Percentiles rank a stretch among this genome's conserved stretches.
Conservation (phyloP, 805 yeast species). For the Candida nanaspora region DNA sequence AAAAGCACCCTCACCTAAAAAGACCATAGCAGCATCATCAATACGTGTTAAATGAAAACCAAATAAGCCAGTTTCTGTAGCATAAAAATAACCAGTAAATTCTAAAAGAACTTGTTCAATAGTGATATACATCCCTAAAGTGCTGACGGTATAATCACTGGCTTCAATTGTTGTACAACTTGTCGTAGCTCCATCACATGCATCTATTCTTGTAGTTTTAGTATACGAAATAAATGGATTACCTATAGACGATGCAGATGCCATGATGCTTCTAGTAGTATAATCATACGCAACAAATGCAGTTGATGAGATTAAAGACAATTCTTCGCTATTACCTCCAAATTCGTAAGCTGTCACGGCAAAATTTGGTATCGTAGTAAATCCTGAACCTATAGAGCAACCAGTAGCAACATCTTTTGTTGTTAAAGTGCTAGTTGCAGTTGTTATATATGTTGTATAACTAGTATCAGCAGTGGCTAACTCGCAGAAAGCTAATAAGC, state of each 20-base stretch:
- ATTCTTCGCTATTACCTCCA: neutral
- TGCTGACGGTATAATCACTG: neutral
- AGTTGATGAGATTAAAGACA: neutral
- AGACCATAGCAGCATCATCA: slow-evolving; percentile 24
- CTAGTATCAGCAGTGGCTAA: too few relatives aligned
- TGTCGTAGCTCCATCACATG: neutral
- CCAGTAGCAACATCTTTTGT: neutral
- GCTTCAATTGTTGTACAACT: neutral
- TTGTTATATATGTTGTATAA: too few relatives aligned
- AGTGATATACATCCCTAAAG: neutral
- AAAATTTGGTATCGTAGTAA: neutral
- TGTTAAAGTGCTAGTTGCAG: neutral
- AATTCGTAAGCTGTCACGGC: neutral
- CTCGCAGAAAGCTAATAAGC: too few relatives aligned
- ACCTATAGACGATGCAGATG: neutral
- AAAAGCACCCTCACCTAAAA: slow-evolving; percentile 20
- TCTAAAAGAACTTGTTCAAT: slow-evolving; percentile 6
- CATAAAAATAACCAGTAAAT: slow-evolving; percentile 21
- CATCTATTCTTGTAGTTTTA: neutral
- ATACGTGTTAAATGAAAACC: slow-evolving; percentile 7
- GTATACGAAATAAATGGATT: neutral
- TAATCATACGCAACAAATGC: neutral
- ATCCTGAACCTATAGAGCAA: neutral
- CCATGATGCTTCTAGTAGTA: neutral
- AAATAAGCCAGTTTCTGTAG: slow-evolving; percentile 19